Evolutionary conservation across 1,139 yeast genomes (phyloP).

Genomic region (Suhomyces chickasaworum): DNA sequence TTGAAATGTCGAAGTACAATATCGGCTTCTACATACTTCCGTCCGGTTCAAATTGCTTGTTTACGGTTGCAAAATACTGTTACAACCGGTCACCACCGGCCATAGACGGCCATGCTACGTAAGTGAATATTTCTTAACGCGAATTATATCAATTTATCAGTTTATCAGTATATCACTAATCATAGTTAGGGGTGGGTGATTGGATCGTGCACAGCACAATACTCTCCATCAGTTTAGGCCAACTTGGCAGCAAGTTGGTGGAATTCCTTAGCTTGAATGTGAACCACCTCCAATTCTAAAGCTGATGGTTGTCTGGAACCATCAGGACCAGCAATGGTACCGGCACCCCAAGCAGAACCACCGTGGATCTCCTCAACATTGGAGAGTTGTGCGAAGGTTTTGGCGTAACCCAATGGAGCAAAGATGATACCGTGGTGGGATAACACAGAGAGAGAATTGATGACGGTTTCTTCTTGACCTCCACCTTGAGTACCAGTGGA

Average conservation of each 20-base stretch:
- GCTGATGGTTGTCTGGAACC: constrained; percentile 40
- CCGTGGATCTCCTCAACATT: constrained; percentile 40
- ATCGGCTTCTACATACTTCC: too few relatives aligned
- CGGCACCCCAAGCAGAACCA: constrained; percentile 48
- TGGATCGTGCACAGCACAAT: not conserved
- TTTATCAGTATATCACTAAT: too few relatives aligned
- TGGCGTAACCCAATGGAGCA: constrained; percentile 41
- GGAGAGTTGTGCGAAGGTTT: constrained; percentile 29
- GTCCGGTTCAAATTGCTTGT: too few relatives aligned
- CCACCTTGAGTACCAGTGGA: constrained; percentile 43
- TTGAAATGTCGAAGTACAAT: too few relatives aligned
- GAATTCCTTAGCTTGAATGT: constrained; percentile 32
- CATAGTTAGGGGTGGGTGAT: too few relatives aligned
- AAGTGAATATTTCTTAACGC: too few relatives aligned
- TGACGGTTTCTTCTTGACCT: constrained; percentile 42
- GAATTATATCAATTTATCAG: too few relatives aligned
- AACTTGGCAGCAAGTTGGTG: not conserved
- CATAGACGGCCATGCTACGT: too few relatives aligned
- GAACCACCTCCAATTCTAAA: constrained; percentile 37
- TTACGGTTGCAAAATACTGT: too few relatives aligned
- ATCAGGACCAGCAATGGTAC: constrained; percentile 39
- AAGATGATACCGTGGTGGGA: constrained; percentile 42
- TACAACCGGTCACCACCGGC: too few relatives aligned
- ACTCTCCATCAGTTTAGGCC: not conserved
- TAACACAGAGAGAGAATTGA: constrained; percentile 35